Percentiles rank a stretch among this genome's conserved stretches.
phyloP scores from a whole-genome alignment of 2,329 filamentous ascomycete genomes.

The Corinectria fuckeliana region DNA sequence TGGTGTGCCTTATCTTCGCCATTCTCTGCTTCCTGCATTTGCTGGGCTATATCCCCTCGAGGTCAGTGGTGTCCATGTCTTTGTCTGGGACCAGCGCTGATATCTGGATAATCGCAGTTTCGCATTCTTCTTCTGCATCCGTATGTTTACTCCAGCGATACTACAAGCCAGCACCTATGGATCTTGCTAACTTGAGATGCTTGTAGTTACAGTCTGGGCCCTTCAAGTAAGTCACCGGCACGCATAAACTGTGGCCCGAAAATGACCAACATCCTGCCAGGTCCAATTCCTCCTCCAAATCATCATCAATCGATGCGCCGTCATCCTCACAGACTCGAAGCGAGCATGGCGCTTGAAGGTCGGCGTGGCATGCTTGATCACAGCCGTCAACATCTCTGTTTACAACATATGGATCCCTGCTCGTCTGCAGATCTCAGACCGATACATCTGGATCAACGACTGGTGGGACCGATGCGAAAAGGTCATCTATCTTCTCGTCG shows the following conservation, averaged over 20 bases:
- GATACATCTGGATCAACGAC: slow-evolving; percentile 34
- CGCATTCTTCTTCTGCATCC: slow-evolving; percentile 38
- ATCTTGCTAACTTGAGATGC: slow-evolving; percentile 1
- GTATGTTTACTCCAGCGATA: slow-evolving; percentile 19
- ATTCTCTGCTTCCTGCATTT: slow-evolving; percentile 43
- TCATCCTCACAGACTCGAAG: slow-evolving; percentile 30
- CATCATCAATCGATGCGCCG: slow-evolving; percentile 36
- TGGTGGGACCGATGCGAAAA: slow-evolving; percentile 40
- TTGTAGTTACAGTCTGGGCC: slow-evolving; percentile 37
- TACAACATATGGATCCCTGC: slow-evolving; percentile 39
- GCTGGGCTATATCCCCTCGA: slow-evolving; percentile 32
- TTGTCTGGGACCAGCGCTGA: slow-evolving; percentile 6
- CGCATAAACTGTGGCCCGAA: not conserved
- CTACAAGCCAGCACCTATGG: rapidly evolving
- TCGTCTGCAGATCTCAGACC: slow-evolving; percentile 30
- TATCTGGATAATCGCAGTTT: slow-evolving; percentile 23
- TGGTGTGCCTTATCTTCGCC: slow-evolving; percentile 50
- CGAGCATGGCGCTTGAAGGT: slow-evolving; percentile 30
- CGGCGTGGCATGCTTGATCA: slow-evolving; percentile 29
- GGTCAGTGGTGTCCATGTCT: slow-evolving; percentile 17
- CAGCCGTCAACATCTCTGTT: slow-evolving; percentile 37
- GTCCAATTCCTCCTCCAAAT: slow-evolving; percentile 37
- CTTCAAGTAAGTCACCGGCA: slow-evolving; percentile 27
- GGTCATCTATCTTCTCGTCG: slow-evolving; percentile 38
- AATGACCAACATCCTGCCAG: not conserved